Base-by-base conservation (phyloP, 1,139 yeast genomes). In the Nakaseomyces uthaithaninus region DNA sequence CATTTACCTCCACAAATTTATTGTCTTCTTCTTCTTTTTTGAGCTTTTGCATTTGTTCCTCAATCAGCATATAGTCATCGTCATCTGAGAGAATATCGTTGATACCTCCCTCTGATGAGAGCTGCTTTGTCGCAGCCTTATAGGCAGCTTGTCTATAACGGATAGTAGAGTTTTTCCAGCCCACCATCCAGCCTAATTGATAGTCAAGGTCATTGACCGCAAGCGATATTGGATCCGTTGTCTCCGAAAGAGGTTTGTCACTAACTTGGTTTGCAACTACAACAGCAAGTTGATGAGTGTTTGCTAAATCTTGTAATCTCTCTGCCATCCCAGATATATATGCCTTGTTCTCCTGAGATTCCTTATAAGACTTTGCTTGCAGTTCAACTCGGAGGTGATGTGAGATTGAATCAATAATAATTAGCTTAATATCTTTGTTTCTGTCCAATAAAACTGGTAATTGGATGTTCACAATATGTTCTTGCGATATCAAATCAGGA, bases 241-340 rank as follows among this genome's bases (percentile, higher is more conserved):
- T 36, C n/a, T 54, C 59, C n/a, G 42, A 42, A 6, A 65, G 44
- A 1, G 72, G 72, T 45, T 68, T 69, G 50, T 83, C 91, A 38
- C 85, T 72, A 0, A 89, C 87, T 60, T 89, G 97, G 53, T 89
- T 89, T 0, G 89, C 75, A 2, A 83, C 70, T 0, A 86, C 77
- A 0, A 89, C 60, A 0, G 94, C 85, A 8, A 84, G 55, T 18
- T 71, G 60, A 53, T 66, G 60, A 19, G 66, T 58, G 19, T 54
- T 53, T 0, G 91, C 80, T 27, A 84, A 51, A 14, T 61, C 53
- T 12, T 74, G 63, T 40, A 87, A 63, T 42, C 68, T 72, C 7
- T 67, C 65, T 20, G 77, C 74, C 33, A 77, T 50, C 17, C 60
- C 59, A 38, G 64, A 62, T 12, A 77, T 51, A 49, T 75, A 75